phyloP scores from a whole-genome alignment of 2,329 filamentous ascomycete species.

The Fusarium graminum region DNA sequence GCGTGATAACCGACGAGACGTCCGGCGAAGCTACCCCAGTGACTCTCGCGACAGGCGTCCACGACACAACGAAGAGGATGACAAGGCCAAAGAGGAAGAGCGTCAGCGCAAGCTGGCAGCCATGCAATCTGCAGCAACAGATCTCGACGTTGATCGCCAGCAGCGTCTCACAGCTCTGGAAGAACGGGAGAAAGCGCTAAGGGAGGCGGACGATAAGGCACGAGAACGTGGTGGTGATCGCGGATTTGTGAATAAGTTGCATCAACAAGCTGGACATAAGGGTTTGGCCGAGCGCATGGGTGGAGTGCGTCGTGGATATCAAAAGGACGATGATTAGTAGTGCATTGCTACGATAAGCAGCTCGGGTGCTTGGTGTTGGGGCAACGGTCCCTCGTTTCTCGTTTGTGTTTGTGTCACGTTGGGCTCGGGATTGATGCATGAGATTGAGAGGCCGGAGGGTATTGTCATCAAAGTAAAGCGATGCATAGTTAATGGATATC shows the following conservation, averaged over 20 bases:
- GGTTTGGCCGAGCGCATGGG: conserved; percentile 66
- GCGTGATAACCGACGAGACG: conserved; percentile 31
- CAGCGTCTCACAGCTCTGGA: conserved; percentile 75
- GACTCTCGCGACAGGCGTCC: conserved; percentile 45
- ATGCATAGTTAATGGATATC: conserved; percentile 9
- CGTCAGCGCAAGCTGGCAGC: conserved; percentile 76
- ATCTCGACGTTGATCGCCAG: conserved; percentile 78
- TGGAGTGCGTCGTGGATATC: conserved; percentile 60
- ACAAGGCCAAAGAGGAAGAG: conserved; percentile 63
- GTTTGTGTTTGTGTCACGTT: background rate
- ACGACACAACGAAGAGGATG: conserved; percentile 43
- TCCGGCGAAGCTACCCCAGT: conserved; percentile 30
- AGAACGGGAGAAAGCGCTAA: conserved; percentile 72
- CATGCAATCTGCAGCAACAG: conserved; percentile 78
- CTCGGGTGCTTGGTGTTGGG: background rate
- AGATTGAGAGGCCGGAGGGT: background rate
- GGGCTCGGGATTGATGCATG: background rate
- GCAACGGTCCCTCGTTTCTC: background rate
- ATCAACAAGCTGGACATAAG: conserved; percentile 68
- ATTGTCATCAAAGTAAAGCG: background rate
- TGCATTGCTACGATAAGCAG: background rate
- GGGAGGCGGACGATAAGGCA: conserved; percentile 75
- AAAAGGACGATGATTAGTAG: conserved; percentile 60
- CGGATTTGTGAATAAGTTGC: conserved; percentile 73
- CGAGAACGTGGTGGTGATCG: conserved; percentile 73